Conservation (phyloP, 2,329 filamentous ascomycete genomes). For the Calonectria pseudoreteaudii region DNA sequence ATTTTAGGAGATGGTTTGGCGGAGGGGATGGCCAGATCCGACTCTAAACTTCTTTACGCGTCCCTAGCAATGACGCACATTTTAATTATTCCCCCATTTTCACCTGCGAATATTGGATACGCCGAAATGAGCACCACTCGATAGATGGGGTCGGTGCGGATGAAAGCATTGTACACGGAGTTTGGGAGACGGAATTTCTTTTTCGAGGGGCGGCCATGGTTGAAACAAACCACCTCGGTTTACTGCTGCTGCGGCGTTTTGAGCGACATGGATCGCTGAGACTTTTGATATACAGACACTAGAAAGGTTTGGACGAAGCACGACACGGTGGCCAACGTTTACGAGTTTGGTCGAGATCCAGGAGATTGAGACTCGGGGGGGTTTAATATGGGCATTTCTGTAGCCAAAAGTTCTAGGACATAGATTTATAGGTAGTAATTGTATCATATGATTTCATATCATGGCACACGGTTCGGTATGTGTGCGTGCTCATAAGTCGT, state of each 20-base stretch:
- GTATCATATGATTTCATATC: conserved; percentile 21
- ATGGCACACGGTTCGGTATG: not conserved
- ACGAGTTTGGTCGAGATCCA: not conserved
- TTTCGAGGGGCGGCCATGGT: not conserved
- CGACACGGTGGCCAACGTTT: not conserved
- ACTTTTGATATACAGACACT: not conserved
- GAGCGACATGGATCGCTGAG: not conserved
- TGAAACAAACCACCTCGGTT: not conserved
- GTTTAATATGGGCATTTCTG: conserved; percentile 7
- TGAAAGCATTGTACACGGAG: conserved; percentile 34
- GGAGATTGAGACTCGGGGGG: not conserved
- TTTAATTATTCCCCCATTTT: conserved; percentile 10
- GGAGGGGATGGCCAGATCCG: conserved; percentile 55
- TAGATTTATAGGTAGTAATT: not conserved
- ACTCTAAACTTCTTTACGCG: conserved; percentile 32
- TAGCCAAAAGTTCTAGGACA: conserved; percentile 14
- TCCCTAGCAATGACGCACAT: not conserved
- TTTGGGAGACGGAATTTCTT: conserved; percentile 22
- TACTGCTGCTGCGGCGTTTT: conserved; percentile 10
- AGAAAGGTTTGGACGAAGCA: conserved; percentile 3
- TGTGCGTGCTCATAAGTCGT: conserved; percentile 23
- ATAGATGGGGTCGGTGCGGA: conserved; percentile 26
- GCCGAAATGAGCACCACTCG: conserved; percentile 21
- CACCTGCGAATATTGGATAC: conserved; percentile 20
- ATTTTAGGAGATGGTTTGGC: conserved; percentile 71